These are phyloP conservation scores for Leptoxyphium fumago DNA, from an alignment of 2,329 filamentous ascomycete genomes.

Conservation along the genomic window DNA sequence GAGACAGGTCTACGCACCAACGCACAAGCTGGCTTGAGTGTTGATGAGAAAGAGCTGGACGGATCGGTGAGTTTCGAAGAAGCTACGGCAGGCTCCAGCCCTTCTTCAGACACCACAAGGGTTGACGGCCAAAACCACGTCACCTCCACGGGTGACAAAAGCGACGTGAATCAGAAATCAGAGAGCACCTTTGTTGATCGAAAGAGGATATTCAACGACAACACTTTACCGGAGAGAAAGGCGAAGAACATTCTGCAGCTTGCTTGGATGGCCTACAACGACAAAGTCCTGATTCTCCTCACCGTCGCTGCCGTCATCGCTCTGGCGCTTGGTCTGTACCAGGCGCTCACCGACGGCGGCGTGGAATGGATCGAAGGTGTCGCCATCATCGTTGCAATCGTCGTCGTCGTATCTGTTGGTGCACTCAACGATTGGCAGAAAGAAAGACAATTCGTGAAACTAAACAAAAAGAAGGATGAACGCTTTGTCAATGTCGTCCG, in stretches of 20 bases:
- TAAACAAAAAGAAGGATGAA: constrained; percentile 69
- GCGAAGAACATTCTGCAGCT: constrained; percentile 54
- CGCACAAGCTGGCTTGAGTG: constrained; percentile 48
- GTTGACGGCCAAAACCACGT: constrained; percentile 7
- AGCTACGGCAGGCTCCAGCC: constrained; percentile 24
- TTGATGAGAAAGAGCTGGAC: constrained; percentile 52
- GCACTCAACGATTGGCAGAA: constrained; percentile 75
- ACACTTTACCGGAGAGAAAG: constrained; percentile 54
- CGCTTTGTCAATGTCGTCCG: constrained; percentile 59
- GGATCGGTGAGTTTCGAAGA: constrained; percentile 57
- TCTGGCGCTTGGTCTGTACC: constrained; percentile 58
- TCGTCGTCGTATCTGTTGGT: constrained; percentile 61
- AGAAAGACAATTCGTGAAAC: constrained; percentile 63
- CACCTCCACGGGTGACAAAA: constrained; percentile 7
- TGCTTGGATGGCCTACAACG: constrained; percentile 72
- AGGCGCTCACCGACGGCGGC: constrained; percentile 43
- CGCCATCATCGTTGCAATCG: constrained; percentile 61
- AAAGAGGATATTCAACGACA: constrained; percentile 54
- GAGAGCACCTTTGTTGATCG: constrained; percentile 42
- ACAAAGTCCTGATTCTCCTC: constrained; percentile 62
- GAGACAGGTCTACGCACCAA: constrained; percentile 60
- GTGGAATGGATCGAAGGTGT: constrained; percentile 75
- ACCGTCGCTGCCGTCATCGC: constrained; percentile 60
- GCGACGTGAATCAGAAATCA: constrained; percentile 13
- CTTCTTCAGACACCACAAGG: constrained; percentile 14